Percentiles rank a stretch among this genome's conserved stretches.
phyloP scores from a whole-genome alignment of 164 flowering plant species.

The Vitis amurensis region DNA sequence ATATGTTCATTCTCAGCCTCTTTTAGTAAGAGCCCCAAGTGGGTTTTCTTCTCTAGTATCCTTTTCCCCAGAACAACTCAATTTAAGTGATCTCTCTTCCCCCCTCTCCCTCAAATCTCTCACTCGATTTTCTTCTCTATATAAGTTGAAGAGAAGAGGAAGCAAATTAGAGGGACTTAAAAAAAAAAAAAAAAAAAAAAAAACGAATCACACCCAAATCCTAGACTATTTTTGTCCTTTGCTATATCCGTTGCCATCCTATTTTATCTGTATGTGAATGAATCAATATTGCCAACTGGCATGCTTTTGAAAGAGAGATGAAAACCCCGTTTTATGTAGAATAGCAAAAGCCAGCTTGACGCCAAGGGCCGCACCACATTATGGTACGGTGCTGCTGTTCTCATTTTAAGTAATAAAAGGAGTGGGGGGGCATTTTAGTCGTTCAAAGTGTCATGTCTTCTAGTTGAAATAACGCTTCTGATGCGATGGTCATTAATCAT shows the following conservation, averaged over 20 bases:
- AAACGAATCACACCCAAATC: slow-evolving; percentile 43
- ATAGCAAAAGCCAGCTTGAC: slow-evolving; percentile 19
- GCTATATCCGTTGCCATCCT: slow-evolving; percentile 22
- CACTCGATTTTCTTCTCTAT: background rate
- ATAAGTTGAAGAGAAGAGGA: slow-evolving; percentile 6
- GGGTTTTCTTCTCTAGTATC: slow-evolving; percentile 1
- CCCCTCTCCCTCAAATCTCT: background rate
- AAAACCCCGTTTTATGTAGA: background rate
- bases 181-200: slow-evolving; percentile 12
- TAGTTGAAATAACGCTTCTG: no score
- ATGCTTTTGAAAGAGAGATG: slow-evolving; percentile 6
- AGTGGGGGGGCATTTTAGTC: background rate
- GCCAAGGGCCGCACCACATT: slow-evolving; percentile 5
- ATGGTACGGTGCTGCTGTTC: background rate
- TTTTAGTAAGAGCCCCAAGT: background rate
- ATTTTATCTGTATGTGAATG: slow-evolving; percentile 30
- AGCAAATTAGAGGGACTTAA: background rate
- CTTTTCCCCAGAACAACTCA: no score
- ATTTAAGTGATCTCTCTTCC: background rate
- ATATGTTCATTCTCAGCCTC: slow-evolving; percentile 33
- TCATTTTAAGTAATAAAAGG: background rate
- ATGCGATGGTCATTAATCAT: background rate
- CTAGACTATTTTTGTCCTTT: slow-evolving; percentile 53
- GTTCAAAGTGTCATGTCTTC: background rate
- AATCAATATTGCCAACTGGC: slow-evolving; percentile 61